Base-by-base conservation (phyloP, 768 basidiomycete species). In the Tylopilus vinaceipallidus region DNA sequence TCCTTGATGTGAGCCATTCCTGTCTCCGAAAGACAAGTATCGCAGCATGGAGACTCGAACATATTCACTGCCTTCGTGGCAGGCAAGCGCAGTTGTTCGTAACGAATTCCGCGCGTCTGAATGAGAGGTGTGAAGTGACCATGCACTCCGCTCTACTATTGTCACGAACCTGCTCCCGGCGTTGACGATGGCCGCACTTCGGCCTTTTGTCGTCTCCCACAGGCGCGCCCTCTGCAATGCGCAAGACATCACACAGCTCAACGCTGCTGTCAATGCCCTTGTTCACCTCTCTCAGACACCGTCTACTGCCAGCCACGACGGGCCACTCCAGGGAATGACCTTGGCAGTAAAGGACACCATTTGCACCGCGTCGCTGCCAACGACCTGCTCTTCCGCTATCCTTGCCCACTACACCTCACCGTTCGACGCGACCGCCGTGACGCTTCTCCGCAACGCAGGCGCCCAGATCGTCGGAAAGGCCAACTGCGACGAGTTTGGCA, bases 401-500 rank as follows among this genome's bases (percentile, higher is more conserved):
- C 77, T 98, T 13, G 67, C 73, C 51, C n/a, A 78, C 33, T 97
- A 89, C 61, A 66, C 58, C 0, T 82, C 95, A 0, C 91, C 91
- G 0, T 92, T 88, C 62, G 88, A 92, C 64, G 91, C 95, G 42
- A 95, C 92, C 1, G 88, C 88, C 6, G 89, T 97, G 0, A 52
- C 69, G 4, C 69, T 84, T 10, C 68, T 98, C 3, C 73, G 75
- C 1, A 53, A 72, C 1, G 60, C 59, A 0, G 93, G 92, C 0
- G 92, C 86, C 0, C 68, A 80, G 16, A 77, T 98, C 11, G 61
- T 88, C 2, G 95, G 93, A 1, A 97, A 97, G 70, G 86, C 94
- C 1, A 95, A 95, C 63, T 91, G 92, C 66, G 95, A 99, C 64
- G 95, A 98, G 69, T 98, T 98, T 68, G 95, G 95, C 1, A 98